phyloP scores from a whole-genome alignment of 148 eudicot genomes.

The Rhododendron ferrugineum region DNA sequence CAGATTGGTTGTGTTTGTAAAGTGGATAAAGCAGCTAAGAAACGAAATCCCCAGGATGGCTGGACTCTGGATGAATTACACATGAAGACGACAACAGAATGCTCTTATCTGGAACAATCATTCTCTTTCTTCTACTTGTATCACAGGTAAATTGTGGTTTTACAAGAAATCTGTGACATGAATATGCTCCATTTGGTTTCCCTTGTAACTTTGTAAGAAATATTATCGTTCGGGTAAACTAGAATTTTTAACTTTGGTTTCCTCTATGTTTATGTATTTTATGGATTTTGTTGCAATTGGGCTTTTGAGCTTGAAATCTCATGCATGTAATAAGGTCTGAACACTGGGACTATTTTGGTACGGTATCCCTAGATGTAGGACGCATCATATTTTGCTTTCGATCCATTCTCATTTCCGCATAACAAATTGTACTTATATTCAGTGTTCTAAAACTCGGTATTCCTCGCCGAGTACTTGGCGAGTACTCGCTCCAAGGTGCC shows the following conservation, averaged over 20 bases:
- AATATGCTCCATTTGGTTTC: not conserved
- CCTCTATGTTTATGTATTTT: not conserved
- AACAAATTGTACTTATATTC: not conserved
- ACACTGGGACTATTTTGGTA: not conserved
- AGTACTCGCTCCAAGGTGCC: too few relatives aligned
- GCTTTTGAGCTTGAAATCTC: not conserved
- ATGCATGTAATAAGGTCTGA: not conserved
- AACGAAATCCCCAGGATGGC: slow-evolving; percentile 61
- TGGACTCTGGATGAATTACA: slow-evolving; percentile 83
- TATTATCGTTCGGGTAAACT: not conserved
- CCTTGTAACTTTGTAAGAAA: not conserved
- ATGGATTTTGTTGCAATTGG: not conserved
- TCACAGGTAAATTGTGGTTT: slow-evolving; percentile 53
- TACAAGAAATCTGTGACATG: not conserved
- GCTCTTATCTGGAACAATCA: slow-evolving; percentile 70
- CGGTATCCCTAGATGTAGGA: not conserved
- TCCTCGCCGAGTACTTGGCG: too few relatives aligned
- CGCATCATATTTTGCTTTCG: not conserved
- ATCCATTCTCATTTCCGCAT: not conserved
- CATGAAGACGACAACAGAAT: slow-evolving; percentile 91
- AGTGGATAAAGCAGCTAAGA: slow-evolving; percentile 70
- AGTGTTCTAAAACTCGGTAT: too few relatives aligned
- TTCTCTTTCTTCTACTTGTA: slow-evolving; percentile 84
- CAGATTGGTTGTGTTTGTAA: slow-evolving; percentile 96
- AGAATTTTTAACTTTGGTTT: not conserved